Conservation (phyloP, 306 rosid species). For the Herpetospermum pedunculosum region DNA sequence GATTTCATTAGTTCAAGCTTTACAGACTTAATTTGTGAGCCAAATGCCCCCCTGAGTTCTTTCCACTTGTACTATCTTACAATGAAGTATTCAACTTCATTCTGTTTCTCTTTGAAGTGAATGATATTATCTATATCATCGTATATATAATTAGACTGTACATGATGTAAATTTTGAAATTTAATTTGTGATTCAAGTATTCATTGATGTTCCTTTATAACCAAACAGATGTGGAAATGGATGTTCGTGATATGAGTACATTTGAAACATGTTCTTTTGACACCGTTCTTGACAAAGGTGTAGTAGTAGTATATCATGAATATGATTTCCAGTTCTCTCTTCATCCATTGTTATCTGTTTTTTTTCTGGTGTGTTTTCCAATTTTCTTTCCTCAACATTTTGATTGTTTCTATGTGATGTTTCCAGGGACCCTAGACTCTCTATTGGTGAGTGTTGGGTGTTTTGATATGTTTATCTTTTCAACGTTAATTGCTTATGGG, state of each 20-base stretch:
- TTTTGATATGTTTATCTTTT: constrained; percentile 10
- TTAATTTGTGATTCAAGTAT: background rate
- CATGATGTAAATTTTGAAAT: background rate
- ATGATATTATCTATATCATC: background rate
- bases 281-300: constrained; percentile 73
- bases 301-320: background rate
- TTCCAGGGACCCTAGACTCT: constrained; percentile 84
- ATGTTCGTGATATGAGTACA: constrained; percentile 62
- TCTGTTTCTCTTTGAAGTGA: background rate
- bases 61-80: background rate
- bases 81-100: background rate
- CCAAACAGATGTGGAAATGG: constrained; percentile 62
- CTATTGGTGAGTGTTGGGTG: constrained; percentile 51
- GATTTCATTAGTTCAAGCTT: background rate
- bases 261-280: constrained; percentile 53
- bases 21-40: background rate
- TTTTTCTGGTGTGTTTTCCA: background rate
- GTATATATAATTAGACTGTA: background rate
- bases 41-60: background rate
- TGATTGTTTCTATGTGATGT: constrained; percentile 6
- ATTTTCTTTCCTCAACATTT: background rate
- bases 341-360: background rate
- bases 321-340: background rate
- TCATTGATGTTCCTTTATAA: constrained; percentile 9
- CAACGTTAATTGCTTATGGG: constrained; percentile 8